Percentiles rank a stretch among this genome's conserved stretches.
phyloP scores from a whole-genome alignment of 805 yeast genomes.

The Wickerhamiella nectarea region DNA sequence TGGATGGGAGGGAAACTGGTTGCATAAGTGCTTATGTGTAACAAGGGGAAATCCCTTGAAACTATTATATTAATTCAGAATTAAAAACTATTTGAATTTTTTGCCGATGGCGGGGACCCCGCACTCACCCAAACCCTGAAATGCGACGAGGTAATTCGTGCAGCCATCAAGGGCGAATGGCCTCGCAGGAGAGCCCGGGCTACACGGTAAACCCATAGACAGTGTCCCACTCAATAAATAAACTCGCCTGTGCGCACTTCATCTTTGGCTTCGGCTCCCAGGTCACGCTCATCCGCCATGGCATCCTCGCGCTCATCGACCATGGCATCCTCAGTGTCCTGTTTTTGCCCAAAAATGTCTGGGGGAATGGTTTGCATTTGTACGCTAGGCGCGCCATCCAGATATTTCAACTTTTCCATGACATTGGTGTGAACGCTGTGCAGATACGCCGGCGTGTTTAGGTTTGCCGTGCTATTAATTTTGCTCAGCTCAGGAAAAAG shows the following conservation, averaged over 20 bases:
- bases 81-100: too few species aligned
- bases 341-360: slow-evolving; percentile 28
- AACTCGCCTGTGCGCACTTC: slow-evolving; percentile 2
- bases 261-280: neutral
- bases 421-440: slow-evolving; percentile 66
- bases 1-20: too few species aligned
- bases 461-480: slow-evolving; percentile 46
- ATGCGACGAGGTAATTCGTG: neutral
- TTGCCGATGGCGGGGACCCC: neutral
- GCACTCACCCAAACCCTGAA: slow-evolving; percentile 5
- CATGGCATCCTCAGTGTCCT: slow-evolving; percentile 28
- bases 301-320: slow-evolving; percentile 23
- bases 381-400: slow-evolving; percentile 90
- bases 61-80: too few species aligned
- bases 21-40: too few species aligned
- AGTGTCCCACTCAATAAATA: too few species aligned
- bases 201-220: neutral
- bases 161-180: neutral
- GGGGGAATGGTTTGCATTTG: slow-evolving; percentile 88
- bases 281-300: slow-evolving; percentile 10
- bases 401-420: slow-evolving; percentile 63
- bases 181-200: neutral
- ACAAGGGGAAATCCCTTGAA: too few species aligned
- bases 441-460: slow-evolving; percentile 67
- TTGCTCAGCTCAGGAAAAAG: slow-evolving; percentile 72